Evolutionary conservation across 345 rosid species (phyloP), one percentile per base, ranked within the genome.

Genomic region (Acer saccharum): DNA sequence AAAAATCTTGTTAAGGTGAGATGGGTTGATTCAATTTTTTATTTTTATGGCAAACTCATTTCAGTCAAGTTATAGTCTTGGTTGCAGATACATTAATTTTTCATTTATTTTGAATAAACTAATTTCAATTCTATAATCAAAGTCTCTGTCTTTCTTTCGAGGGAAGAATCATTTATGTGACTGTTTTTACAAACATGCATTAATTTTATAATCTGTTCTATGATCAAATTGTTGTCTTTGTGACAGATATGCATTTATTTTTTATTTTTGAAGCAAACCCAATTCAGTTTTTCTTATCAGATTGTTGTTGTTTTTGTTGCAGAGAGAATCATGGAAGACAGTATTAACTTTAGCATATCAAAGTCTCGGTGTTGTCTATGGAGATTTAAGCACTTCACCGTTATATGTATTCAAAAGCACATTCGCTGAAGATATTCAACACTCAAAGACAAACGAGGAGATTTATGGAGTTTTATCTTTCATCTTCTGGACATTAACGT

Each of bases 361-460:
- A 73, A 91, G 96, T 79, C 81, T 91, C n/a, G 98, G 98, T 7
- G 97, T 94, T 9, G 98, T 94, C n/a, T 94, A 94, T 73, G 98
- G 98, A 79, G 98, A 94, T 84, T 87, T 94, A 81, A 91, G 97
- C 76, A 93, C 81, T 17, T 94, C 98, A 14, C 97, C 98, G 18
- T 68, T 94, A 21, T 94, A 94, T 75, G 98, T 94, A 0, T 94
- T 82, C 89, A 93, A 86, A 79, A 91, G 89, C 85, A 87, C 96
- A 62, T 94, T 94, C 79, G 91, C 91, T 20, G 94, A 91, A 27
- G 97, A 90, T 74, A 91, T 93, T 69, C 75, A 62, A 11, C 98
- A 91, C 76, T 87, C 97, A 9, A 91, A 90, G 79, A 79, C 97
- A 8, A 91, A 93, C 68, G 98, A 94, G 75, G 98, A 94, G 90